Evolutionary conservation across 2,329 filamentous ascomycete genomes (phyloP).

Genomic region (Sporothrix euskadiensis): DNA sequence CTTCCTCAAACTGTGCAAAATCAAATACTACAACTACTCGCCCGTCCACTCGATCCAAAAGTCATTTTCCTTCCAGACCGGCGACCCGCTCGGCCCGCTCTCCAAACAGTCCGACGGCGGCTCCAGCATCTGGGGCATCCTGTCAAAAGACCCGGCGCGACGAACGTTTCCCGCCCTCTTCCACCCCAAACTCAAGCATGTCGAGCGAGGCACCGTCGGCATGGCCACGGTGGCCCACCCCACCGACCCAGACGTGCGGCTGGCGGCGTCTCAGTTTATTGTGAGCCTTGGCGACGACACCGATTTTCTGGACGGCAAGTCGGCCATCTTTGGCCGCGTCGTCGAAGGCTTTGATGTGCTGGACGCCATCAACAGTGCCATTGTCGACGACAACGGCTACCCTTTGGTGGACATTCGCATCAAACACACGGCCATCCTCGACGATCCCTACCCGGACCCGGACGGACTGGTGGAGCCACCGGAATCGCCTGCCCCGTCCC

Average conservation of each 20-base stretch:
- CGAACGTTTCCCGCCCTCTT: conserved; percentile 83
- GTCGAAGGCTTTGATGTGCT: conserved; percentile 94
- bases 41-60: conserved; percentile 91
- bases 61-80: conserved; percentile 93
- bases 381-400: conserved; percentile 80
- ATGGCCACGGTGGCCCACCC: conserved; percentile 88
- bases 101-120: conserved; percentile 87
- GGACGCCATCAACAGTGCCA: conserved; percentile 89
- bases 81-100: conserved; percentile 86
- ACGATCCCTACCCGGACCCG: conserved; percentile 89
- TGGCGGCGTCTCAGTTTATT: conserved; percentile 91
- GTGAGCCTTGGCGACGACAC: conserved; percentile 87
- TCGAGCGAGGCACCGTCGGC: conserved; percentile 87
- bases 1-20: conserved; percentile 97
- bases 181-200: conserved; percentile 82
- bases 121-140: conserved; percentile 84
- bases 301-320: conserved; percentile 88
- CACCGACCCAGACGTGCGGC: conserved; percentile 74
- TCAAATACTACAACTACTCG: conserved; percentile 98
- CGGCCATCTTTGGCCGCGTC: conserved; percentile 92
- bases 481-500: conserved; percentile 76
- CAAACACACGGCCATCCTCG: conserved; percentile 85
- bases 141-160: conserved; percentile 66
- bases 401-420: conserved; percentile 94
- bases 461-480: conserved; percentile 72